Conservation (phyloP, 116 monocot genomes). For the Papilionanthe hybrid region DNA sequence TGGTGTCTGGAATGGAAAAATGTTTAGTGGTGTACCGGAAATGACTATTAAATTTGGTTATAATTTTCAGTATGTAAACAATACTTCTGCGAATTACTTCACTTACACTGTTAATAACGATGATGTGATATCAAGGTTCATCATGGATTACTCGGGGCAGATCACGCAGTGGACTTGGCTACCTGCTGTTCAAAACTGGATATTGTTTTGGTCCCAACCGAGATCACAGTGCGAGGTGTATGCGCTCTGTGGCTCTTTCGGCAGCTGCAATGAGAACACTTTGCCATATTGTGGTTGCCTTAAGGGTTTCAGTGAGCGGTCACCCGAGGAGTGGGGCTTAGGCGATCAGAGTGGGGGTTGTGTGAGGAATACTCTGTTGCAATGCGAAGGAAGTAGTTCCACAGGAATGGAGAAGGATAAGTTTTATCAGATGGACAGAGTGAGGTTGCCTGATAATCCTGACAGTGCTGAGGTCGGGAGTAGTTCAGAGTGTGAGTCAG, state of each 20-base stretch:
- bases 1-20: slow-evolving; percentile 30
- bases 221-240: slow-evolving; percentile 37
- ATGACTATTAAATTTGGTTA: slow-evolving; percentile 5
- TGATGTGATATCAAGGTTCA: slow-evolving; percentile 12
- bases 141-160: slow-evolving; percentile 33
- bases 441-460: slow-evolving; percentile 24
- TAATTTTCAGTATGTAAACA: slow-evolving; percentile 14
- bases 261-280: slow-evolving; percentile 28
- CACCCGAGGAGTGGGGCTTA: slow-evolving; percentile 9
- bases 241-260: slow-evolving; percentile 38
- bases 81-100: slow-evolving; percentile 18
- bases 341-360: slow-evolving; percentile 30
- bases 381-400: slow-evolving; percentile 12
- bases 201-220: slow-evolving; percentile 36
- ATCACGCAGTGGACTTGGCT: slow-evolving; percentile 28
- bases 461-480: slow-evolving; percentile 3
- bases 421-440: slow-evolving; percentile 21
- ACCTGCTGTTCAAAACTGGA: slow-evolving; percentile 17
- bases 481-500: slow-evolving; percentile 17
- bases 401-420: slow-evolving; percentile 6
- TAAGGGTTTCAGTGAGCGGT: slow-evolving; percentile 25
- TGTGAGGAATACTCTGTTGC: slow-evolving; percentile 25
- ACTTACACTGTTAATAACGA: slow-evolving; percentile 10
- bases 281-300: slow-evolving; percentile 25
- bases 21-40: slow-evolving; percentile 25